Conservation (phyloP, 495 filamentous ascomycete genomes). For the Lichenothelia convexa region DNA sequence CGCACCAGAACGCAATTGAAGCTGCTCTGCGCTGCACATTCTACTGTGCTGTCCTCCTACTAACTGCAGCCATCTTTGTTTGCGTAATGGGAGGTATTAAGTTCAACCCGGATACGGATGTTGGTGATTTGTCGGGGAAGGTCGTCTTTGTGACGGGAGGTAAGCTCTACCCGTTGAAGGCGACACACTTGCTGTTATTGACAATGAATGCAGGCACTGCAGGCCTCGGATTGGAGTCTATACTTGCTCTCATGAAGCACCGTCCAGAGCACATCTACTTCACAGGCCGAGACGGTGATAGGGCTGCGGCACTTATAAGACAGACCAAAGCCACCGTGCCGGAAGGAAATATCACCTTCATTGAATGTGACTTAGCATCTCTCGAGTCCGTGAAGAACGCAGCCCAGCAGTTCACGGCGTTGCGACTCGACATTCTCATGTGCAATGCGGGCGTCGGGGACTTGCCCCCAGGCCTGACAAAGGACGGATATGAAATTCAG, state of each 20-base stretch:
- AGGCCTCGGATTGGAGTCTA: slow-evolving; percentile 47
- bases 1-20: no score
- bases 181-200: background rate
- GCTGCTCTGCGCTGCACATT: no score
- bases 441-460: slow-evolving; percentile 58
- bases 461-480: slow-evolving; percentile 25
- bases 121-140: slow-evolving; percentile 10
- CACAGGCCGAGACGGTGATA: slow-evolving; percentile 35
- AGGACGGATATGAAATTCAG: slow-evolving; percentile 51
- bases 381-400: slow-evolving; percentile 33
- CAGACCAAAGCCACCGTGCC: slow-evolving; percentile 30
- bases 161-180: slow-evolving; percentile 2
- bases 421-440: slow-evolving; percentile 36
- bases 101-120: slow-evolving; percentile 20
- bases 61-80: no score
- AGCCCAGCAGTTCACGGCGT: slow-evolving; percentile 27
- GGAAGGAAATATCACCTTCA: slow-evolving; percentile 28
- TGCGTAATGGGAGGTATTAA: no score
- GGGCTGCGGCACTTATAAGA: slow-evolving; percentile 31
- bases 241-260: slow-evolving; percentile 42
- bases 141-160: slow-evolving; percentile 15
- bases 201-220: slow-evolving; percentile 29
- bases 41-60: no score
- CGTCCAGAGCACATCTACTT: slow-evolving; percentile 43
- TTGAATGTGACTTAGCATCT: slow-evolving; percentile 33